Conservation (phyloP, 306 rosid species). For the Parietaria judaica region DNA sequence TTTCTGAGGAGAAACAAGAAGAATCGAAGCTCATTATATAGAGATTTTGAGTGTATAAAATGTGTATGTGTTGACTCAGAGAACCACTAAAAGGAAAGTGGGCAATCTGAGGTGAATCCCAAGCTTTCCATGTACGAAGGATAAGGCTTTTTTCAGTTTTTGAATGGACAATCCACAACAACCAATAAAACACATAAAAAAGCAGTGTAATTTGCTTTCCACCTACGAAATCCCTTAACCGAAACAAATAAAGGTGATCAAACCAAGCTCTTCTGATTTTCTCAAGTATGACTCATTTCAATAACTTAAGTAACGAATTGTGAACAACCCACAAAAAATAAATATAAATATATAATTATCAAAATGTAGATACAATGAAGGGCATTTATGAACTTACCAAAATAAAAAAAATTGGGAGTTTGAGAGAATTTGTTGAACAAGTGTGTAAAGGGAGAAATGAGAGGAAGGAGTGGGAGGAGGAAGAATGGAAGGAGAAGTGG, state of each 20-base stretch:
- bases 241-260: constrained; percentile 10
- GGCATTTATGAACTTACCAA: constrained; percentile 32
- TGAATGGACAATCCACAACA: constrained; percentile 41
- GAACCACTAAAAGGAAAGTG: constrained; percentile 24
- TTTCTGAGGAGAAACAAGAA: constrained; percentile 2
- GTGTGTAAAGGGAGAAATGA: constrained; percentile 20
- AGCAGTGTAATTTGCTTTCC: constrained; percentile 11
- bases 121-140: constrained; percentile 11
- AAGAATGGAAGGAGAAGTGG: constrained; percentile 18
- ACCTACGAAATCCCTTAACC: not conserved
- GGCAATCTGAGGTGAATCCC: constrained; percentile 22
- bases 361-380: constrained; percentile 18
- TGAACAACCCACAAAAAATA: not conserved
- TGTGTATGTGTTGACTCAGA: constrained; percentile 33
- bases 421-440: constrained; percentile 22
- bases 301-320: constrained; percentile 26
- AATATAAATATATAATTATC: not conserved
- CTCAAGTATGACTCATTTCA: constrained; percentile 2
- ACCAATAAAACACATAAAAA: constrained; percentile 15
- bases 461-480: constrained; percentile 50
- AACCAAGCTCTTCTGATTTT: constrained; percentile 24
- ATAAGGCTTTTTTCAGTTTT: constrained; percentile 28
- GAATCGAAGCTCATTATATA: constrained; percentile 29
- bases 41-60: constrained; percentile 17
- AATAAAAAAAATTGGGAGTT: not conserved